Evolutionary conservation across 306 rosid species (phyloP).

Genomic region (Vicia villosa): DNA sequence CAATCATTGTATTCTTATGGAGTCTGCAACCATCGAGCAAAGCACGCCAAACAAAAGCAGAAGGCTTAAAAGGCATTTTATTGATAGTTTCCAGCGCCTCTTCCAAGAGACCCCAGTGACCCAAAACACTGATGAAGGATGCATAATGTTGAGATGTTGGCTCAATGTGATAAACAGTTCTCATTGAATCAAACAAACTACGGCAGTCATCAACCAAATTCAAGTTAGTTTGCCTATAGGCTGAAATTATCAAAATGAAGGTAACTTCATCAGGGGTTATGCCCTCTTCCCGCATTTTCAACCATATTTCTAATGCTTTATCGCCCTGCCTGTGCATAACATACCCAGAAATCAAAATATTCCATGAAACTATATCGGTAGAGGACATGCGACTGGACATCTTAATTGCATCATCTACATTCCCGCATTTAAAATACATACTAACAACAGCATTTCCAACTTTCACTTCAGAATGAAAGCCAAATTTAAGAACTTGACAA

Average conservation of each 20-base stretch:
- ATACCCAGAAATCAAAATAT: slow-evolving; percentile 72
- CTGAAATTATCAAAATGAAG: slow-evolving; percentile 69
- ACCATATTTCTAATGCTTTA: slow-evolving; percentile 67
- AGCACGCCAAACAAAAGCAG: slow-evolving; percentile 72
- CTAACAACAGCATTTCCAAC: slow-evolving; percentile 74
- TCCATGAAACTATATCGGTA: slow-evolving; percentile 77
- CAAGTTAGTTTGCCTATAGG: slow-evolving; percentile 61
- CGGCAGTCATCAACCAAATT: slow-evolving; percentile 70
- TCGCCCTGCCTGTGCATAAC: slow-evolving; percentile 74
- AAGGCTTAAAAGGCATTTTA: slow-evolving; percentile 65
- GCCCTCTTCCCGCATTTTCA: slow-evolving; percentile 68
- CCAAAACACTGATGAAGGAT: slow-evolving; percentile 78
- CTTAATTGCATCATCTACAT: slow-evolving; percentile 62
- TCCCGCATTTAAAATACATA: slow-evolving; percentile 90
- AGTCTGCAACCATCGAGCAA: slow-evolving; percentile 78
- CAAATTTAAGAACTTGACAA: slow-evolving; percentile 60
- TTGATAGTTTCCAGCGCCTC: slow-evolving; percentile 74
- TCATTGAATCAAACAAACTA: slow-evolving; percentile 63
- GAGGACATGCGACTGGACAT: slow-evolving; percentile 53
- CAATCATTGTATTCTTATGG: slow-evolving; percentile 55
- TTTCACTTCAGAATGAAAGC: slow-evolving; percentile 55
- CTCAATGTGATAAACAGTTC: slow-evolving; percentile 50
- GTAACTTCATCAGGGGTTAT: slow-evolving; percentile 64
- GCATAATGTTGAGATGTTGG: slow-evolving; percentile 71
- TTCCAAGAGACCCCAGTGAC: slow-evolving; percentile 78